Evolutionary conservation across 805 yeast species (phyloP), one percentile per base, ranked within the genome.

Genomic region (Wickerhamomyces pijperi): DNA sequence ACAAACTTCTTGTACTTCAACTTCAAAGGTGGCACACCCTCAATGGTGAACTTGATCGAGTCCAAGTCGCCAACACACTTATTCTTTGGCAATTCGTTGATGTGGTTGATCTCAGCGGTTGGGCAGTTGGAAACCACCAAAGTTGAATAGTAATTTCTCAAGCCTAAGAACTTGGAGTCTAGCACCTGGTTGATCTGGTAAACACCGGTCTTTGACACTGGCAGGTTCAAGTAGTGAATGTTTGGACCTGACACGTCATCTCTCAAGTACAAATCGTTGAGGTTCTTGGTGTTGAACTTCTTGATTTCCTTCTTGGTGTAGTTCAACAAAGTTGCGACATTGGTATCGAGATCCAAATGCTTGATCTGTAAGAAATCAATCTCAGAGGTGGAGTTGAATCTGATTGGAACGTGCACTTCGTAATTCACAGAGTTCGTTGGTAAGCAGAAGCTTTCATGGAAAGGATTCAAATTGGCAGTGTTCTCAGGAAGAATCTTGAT

Each of bases 401-500:
- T 75, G 13, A 92, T 65, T 6, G 97, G 96, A 43, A 87, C 64
- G 28, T 64, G 58, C 21, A 70, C 44, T 13, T 56, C 50, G 28
- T 55, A 51, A 43, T 51, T 42, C 15, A 48, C 42, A 16, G 56
- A 42, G 37, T 61, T 55, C 38, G 48, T 39, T 15, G 72, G 71
- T 34, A 82, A 47, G 61, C 98, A 92, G 43, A 70, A 72, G 4
- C 74, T 66, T 21, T 72, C 76, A 37, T 68, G 73, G 48, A 76
- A 72, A 3, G 96, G 96, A 46, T 88, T 86, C 49, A 92, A 61
- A 50, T 69, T 66, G 4, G 94, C 95, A 0, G 94, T 80, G 34
- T 94, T 82, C 59, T 90, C 97, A 0, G 98, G 97, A 28, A 92
- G 64, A 44, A 83, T 82, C 52, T 88, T 82, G 44, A 92, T 80